Base-by-base conservation (phyloP, 1,139 yeast genomes). In the Blastobotrys apis region DNA sequence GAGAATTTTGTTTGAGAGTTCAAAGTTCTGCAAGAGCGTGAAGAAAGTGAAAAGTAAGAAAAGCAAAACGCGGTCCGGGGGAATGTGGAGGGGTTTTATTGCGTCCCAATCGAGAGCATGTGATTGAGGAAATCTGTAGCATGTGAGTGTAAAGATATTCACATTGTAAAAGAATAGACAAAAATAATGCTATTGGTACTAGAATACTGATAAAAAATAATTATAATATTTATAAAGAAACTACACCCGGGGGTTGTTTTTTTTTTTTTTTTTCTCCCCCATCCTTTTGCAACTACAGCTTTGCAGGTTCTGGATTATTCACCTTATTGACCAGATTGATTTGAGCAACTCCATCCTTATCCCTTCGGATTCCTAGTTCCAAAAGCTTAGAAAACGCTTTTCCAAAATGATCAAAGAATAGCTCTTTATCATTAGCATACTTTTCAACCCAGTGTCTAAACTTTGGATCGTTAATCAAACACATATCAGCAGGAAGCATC, bases 401-500 rank as follows among this genome's bases (percentile, higher is more conserved):
- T 3, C 80, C 66, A 56, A 80, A 81, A 59, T 79, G 80, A 13
- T 61, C 58, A 60, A 69, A 73, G 60, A 78, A 81, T 46, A 59
- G 58, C 2, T 66, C 69, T 59, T 75, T 72, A 60, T 79, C 80
- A 26, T 65, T 64, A 33, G 83, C 82, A 58, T 78, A 81, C 47
- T 63, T 60, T 54, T 72, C 73, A 16, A 76, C 82, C 70, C 74
- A 77, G 41, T 66, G 58, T 39, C 63, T 63, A 63, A 76, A 78
- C 33, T 60, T 60, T 12, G 71, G 61, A 60, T 81, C 84, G 43
- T 65, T 57, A 41, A 75, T 62, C 42, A 81, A 66, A 33, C 76
- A 73, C 71, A 76, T 69, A 57, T 81, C 87, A 3, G 84, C 72
- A 21, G 82, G 82, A 41, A 81, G 68, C 83, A 81, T 80, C 57